phyloP scores from a whole-genome alignment of 2,329 filamentous ascomycete genomes.

The Simplicillium sp. region DNA sequence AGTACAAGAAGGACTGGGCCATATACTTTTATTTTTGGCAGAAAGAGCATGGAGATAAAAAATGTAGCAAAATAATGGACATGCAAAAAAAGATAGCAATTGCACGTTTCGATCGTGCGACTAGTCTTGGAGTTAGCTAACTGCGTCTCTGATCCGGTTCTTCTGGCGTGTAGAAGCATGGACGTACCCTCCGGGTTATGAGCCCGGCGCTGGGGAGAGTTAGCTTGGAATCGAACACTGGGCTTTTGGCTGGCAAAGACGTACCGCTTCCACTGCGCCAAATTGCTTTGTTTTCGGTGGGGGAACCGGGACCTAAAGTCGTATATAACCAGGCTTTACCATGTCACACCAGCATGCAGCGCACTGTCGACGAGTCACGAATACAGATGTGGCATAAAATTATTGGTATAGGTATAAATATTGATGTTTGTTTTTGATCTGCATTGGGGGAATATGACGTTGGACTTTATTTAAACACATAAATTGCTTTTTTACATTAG shows the following conservation, averaged over 20 bases:
- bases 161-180: neutral
- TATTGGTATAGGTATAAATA: too few relatives aligned
- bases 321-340: too few relatives aligned
- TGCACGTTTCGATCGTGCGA: slow-evolving; percentile 19
- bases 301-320: too few relatives aligned
- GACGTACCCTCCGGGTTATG: slow-evolving; percentile 16
- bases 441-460: too few relatives aligned
- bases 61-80: slow-evolving; percentile 1
- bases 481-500: too few relatives aligned
- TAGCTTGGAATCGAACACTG: neutral
- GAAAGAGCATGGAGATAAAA: neutral
- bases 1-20: too few relatives aligned
- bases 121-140: neutral
- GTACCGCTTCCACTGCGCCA: slow-evolving; percentile 19
- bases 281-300: slow-evolving; percentile 12
- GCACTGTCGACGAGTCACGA: too few relatives aligned
- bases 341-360: too few relatives aligned
- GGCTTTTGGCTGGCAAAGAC: neutral
- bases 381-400: too few relatives aligned
- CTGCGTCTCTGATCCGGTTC: neutral
- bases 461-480: too few relatives aligned
- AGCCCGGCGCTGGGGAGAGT: slow-evolving; percentile 11
- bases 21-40: too few relatives aligned
- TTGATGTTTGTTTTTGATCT: too few relatives aligned
- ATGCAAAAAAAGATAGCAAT: slow-evolving; percentile 15